Base-by-base conservation (phyloP, 306 rosid species). In the Carpinus fangiana region DNA sequence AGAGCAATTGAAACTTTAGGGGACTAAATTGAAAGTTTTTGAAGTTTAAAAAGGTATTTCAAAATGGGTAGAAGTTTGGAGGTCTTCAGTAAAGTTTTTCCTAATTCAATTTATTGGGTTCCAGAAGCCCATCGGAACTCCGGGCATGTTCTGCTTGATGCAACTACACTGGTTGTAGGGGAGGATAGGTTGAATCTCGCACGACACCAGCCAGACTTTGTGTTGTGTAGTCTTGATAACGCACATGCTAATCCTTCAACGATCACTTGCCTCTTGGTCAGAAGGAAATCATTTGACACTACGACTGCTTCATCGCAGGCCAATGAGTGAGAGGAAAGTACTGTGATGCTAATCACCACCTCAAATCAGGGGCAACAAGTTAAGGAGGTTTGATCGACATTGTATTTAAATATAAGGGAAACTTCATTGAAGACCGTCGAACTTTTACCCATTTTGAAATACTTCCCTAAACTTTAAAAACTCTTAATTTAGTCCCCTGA, bases 101-200 rank as follows among this genome's bases (percentile, higher is more conserved):
- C 73, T 52, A 79, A 80, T 74, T 87, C 87, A 14, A 85, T 93
- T 84, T 96, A 93, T 89, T 93, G 97, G 98, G 88, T 93, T 70
- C 91, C 97, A 0, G 97, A 91, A 88, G 98, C 97, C 80, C 98
- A 93, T 34, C 69, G 97, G 80, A 93, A 90, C 85, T 81, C 83
- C 7, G 91, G 98, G 98, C 97, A 93, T 72, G 98, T 90, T 76
- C 90, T 93, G 59, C 97, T 93, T 45, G 98, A 93, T 83, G 97
- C 98, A 3, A 82, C 96, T 50, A 89, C 85, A 7, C 83, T 85
- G 47, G 92, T 87, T 26, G 87, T 93, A 20, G 97, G 97, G 34
- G 83, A 79, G 76, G 96, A 91, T 55, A 75, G 66, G 79, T 77
- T 89, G 21, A 90, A 90, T 70, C 97, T 92, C 20, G 87, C 87